Conservation (phyloP, 2,329 filamentous ascomycete genomes). For the Davidsoniella neocaledoniae region DNA sequence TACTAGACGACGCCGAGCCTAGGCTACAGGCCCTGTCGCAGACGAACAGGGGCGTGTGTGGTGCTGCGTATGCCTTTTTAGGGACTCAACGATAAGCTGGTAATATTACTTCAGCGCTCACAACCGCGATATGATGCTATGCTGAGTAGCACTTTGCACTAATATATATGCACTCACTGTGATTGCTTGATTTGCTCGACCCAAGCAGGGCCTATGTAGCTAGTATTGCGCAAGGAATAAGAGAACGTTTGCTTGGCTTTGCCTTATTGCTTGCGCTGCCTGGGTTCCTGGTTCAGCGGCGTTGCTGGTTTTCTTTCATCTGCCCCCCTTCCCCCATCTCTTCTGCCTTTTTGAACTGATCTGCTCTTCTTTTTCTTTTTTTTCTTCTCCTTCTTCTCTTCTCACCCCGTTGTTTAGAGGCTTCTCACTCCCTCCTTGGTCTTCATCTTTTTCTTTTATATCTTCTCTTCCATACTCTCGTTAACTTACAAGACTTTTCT, state of each 20-base stretch:
- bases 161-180: too few relatives aligned
- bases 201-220: not conserved
- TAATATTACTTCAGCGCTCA: too few relatives aligned
- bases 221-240: not conserved
- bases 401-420: constrained; percentile 13
- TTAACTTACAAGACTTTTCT: constrained; percentile 16
- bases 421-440: constrained; percentile 13
- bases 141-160: too few relatives aligned
- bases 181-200: not conserved
- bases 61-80: too few relatives aligned
- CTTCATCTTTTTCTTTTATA: constrained; percentile 16
- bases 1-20: too few relatives aligned
- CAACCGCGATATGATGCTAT: too few relatives aligned
- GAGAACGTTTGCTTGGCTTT: not conserved
- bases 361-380: constrained; percentile 15
- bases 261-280: not conserved
- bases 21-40: too few relatives aligned
- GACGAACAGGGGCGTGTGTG: too few relatives aligned
- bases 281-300: constrained; percentile 10
- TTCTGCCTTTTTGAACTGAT: constrained; percentile 13
- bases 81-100: too few relatives aligned
- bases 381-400: constrained; percentile 17
- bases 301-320: constrained; percentile 13
- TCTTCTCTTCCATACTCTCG: constrained; percentile 16
- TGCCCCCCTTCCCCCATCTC: constrained; percentile 9